A percentile compares a stretch with the other conserved stretches of the same genome.
Conservation (phyloP, 2,329 filamentous ascomycete genomes). For the Sclerotinia minor region DNA sequence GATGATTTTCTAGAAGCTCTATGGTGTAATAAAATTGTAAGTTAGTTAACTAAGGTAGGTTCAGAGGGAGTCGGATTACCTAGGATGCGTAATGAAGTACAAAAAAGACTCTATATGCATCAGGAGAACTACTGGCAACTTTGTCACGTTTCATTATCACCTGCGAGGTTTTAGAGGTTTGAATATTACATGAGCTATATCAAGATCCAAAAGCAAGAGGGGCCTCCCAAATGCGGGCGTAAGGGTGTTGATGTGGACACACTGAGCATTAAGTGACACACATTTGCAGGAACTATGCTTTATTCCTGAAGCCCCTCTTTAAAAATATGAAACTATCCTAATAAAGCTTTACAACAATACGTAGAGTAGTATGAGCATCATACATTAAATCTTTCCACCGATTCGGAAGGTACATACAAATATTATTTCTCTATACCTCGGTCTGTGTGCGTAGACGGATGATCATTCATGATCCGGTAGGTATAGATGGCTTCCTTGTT, state of each 20-base stretch:
- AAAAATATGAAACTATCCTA: too few species aligned
- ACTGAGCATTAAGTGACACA: not conserved
- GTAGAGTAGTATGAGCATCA: not conserved
- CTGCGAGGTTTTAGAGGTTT: not conserved
- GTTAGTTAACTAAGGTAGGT: not conserved
- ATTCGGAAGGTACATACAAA: not conserved
- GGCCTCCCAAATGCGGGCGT: not conserved
- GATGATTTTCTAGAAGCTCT: slow-evolving; percentile 7
- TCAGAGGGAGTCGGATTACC: not conserved
- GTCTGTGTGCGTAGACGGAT: not conserved
- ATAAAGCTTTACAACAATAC: not conserved
- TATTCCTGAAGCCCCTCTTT: not conserved
- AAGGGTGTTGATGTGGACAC: not conserved
- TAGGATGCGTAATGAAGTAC: not conserved
- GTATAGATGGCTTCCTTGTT: not conserved
- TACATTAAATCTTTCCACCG: not conserved
- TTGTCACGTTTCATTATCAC: not conserved
- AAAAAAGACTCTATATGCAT: not conserved
- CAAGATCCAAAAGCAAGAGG: not conserved
- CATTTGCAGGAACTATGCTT: not conserved
- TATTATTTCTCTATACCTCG: not conserved
- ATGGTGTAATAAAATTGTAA: not conserved
- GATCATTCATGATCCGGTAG: not conserved
- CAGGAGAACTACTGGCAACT: not conserved
- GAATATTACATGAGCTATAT: not conserved